Base-by-base conservation (phyloP, 371 early-diverging fungal species). In the Massospora cicadina region DNA sequence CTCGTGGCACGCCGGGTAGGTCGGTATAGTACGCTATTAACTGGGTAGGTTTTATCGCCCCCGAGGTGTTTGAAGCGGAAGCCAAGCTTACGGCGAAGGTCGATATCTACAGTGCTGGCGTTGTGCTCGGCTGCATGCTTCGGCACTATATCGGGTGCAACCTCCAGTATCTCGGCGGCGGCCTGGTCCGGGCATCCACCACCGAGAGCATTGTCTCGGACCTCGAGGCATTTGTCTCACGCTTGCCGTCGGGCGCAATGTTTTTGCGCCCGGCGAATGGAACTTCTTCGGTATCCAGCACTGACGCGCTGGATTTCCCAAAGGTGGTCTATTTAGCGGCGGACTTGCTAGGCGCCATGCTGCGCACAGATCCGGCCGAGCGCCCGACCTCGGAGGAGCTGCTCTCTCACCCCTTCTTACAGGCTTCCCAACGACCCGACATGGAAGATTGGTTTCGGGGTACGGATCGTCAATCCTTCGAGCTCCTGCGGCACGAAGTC, bases 131-230 rank as follows among this genome's bases (percentile, higher is more conserved):
- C 12, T 21, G 24, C 7, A 65, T 65, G 65, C 24, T 65, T 2
- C 56, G 58, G 30, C 57, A 2, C 23, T 65, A 65, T 30, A 33
- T 65, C 5, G 31, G 58, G 10, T 65, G 65, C 26, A 33, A 65
- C 31, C 57, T 65, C 3, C 56, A 65, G 25, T 65, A 65, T 30
- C 33, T 65, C n/a, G 65, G 65, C 25, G 58, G 65, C 2, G 58
- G 33, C 28, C 2, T 65, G 29, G 65, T 65, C 24, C 28, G 65
- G 10, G 21, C 57, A 7, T 13, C 57, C 17, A 65, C 65, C 1
- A 65, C 65, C 27, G 65, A 65, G 28, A 29, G 17, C 2, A 57
- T 65, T 2, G 25, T 55, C 1, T 10, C 30, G 3, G 12, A 55
- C 1, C 57, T 65, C 17, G 31, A 56, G 12, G 12, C 23, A 7